Conservation (phyloP, 2,329 filamentous ascomycete genomes). For the Claviceps digitariae region DNA sequence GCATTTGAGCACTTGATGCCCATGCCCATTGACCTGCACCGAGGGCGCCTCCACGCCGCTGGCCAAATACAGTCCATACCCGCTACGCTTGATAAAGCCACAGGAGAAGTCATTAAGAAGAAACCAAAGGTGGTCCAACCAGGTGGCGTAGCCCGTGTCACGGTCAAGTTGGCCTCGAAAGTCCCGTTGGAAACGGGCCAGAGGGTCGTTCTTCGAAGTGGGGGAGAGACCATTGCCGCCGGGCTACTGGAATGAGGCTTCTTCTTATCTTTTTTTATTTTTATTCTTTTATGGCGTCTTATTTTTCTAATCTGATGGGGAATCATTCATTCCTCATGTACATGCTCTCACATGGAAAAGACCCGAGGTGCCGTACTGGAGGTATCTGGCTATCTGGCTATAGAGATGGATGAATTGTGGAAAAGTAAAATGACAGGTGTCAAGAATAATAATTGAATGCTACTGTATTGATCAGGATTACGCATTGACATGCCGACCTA, state of each 20-base stretch:
- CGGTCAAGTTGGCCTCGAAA: conserved; percentile 58
- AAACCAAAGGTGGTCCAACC: conserved; percentile 75
- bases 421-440: background rate
- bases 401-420: background rate
- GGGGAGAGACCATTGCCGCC: conserved; percentile 75
- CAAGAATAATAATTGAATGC: background rate
- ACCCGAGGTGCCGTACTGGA: background rate
- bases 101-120: conserved; percentile 64
- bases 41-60: conserved; percentile 67
- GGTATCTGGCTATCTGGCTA: background rate
- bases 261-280: background rate
- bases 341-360: background rate
- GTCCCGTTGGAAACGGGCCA: conserved; percentile 71
- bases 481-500: background rate
- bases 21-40: conserved; percentile 78
- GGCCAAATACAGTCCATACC: conserved; percentile 61
- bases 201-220: conserved; percentile 66
- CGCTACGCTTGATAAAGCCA: conserved; percentile 65
- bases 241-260: conserved; percentile 58
- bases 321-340: background rate
- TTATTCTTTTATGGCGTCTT: background rate
- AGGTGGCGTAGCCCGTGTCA: conserved; percentile 61
- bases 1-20: conserved; percentile 85
- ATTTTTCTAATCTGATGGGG: background rate
- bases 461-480: background rate